These are phyloP conservation scores for Luffa acutangula DNA, from an alignment of 306 rosid species.

Conservation along the genomic window DNA sequence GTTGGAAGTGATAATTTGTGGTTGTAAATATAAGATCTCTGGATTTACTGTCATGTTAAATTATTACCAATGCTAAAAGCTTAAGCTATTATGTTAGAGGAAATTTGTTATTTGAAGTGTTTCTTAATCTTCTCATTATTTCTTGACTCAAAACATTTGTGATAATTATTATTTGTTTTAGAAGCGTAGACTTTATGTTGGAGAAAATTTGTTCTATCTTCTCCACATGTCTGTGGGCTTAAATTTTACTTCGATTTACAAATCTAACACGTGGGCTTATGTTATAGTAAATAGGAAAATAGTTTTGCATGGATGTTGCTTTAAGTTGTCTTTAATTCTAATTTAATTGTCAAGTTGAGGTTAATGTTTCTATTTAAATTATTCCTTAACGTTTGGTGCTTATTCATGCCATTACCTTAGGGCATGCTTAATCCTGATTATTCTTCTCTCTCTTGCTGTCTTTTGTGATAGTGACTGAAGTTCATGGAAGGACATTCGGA, in stretches of 20 bases:
- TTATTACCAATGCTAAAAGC: background rate
- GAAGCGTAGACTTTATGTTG: background rate
- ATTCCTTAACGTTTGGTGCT: background rate
- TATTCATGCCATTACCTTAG: background rate
- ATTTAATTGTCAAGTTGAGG: background rate
- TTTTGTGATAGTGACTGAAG: slow-evolving; percentile 58
- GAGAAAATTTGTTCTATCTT: background rate
- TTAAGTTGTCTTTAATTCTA: background rate
- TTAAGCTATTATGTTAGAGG: background rate
- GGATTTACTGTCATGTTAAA: background rate
- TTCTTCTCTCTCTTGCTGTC: background rate
- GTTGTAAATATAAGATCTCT: background rate
- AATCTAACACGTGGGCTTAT: background rate
- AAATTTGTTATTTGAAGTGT: background rate
- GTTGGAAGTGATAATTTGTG: background rate
- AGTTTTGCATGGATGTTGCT: background rate
- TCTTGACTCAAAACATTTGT: background rate
- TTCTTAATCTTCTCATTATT: background rate
- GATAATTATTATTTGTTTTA: background rate
- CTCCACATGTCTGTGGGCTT: background rate
- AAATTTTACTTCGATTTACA: background rate
- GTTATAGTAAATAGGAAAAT: background rate
- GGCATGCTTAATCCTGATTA: background rate
- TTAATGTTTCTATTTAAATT: background rate
- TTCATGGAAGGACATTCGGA: slow-evolving; percentile 96